Evolutionary conservation across 192 early-diverging fungal species (phyloP).

Genomic region (Backusella liffmaniae): DNA sequence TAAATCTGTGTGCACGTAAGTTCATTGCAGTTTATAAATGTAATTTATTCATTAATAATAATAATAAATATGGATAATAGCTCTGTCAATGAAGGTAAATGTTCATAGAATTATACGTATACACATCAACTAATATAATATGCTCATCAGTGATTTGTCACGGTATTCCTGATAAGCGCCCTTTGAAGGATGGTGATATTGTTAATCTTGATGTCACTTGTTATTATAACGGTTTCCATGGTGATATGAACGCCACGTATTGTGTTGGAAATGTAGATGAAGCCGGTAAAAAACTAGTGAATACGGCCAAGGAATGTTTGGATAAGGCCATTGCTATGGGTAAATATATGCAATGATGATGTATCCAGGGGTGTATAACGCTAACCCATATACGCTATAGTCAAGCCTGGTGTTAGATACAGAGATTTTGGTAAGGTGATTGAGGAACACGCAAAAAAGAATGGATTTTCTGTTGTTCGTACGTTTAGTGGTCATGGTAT

Average conservation of each 20-base stretch:
- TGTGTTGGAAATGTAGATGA: conserved; percentile 88
- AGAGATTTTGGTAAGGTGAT: conserved; percentile 90
- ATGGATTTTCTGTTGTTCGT: conserved; percentile 88
- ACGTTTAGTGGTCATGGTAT: conserved; percentile 95
- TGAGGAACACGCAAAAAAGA: conserved; percentile 76
- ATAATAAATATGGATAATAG: conserved; percentile 11
- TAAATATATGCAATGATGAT: conserved; percentile 34
- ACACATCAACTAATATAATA: too few relatives aligned
- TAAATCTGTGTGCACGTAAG: conserved; percentile 89
- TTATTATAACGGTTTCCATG: conserved; percentile 91
- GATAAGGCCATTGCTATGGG: conserved; percentile 90
- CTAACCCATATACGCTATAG: conserved; percentile 32
- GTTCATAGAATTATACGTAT: not conserved
- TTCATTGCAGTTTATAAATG: not conserved
- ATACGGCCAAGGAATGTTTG: conserved; percentile 81
- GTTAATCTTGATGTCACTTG: conserved; percentile 90
- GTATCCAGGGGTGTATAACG: not conserved
- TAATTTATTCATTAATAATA: too few relatives aligned
- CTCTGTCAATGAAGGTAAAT: conserved; percentile 42
- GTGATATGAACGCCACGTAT: conserved; percentile 92
- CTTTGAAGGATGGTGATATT: conserved; percentile 93
- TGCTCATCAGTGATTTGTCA: conserved; percentile 84
- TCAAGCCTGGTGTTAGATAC: conserved; percentile 88
- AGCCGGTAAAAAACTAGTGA: conserved; percentile 67
- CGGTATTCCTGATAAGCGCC: conserved; percentile 93